Base-by-base conservation (phyloP, 202 grass and related monocot species). In the Setaria italica region DNA sequence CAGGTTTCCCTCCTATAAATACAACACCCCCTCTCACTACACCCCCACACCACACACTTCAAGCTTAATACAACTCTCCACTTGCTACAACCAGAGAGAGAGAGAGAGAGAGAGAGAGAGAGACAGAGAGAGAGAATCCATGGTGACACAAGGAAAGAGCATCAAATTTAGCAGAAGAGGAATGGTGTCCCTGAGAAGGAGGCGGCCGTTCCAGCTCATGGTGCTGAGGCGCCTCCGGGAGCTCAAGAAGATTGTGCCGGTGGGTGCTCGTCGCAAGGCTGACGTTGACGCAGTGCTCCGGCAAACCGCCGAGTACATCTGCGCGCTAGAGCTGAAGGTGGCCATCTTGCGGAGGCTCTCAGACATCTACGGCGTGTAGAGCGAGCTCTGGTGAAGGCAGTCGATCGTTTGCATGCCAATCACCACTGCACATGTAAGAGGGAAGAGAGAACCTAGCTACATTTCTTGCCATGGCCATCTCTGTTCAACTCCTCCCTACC, bases 161-260 rank as follows among this genome's bases (percentile, higher is more conserved):
- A 48, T 21, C 53, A 76, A 67, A 46, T 78, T 53, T 17, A 59
- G 71, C 37, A 81, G 71, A 78, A 81, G 71, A 78, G 84, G 70
- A 37, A 81, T 90, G 76, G 85, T 85, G 60, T 62, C 90, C 55
- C 74, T 90, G 29, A 92, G 90, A 76, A 79, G 86, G 90, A 70
- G 85, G 74, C 66, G 70, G 67, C 85, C 84, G 3, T 89, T 90
- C 74, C 85, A 90, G 78, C 81, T 88, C 69, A 79, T 97, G 87
- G 91, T 97, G 73, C 87, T 91, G 56, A 84, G 85, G 73, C 87
- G 92, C 64, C 85, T 94, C 47, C 85, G 89, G 78, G 91, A 94
- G 66, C 84, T 93, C 13, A 97, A 94, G 89, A 97, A 82, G 77
- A 97, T 94, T 15, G 80, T 97, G 64, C 94, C 91, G 0, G 85